Percentiles rank a stretch among this genome's conserved stretches.
phyloP scores from a whole-genome alignment of 2,329 filamentous ascomycete species.

The Elsinoe perseae region DNA sequence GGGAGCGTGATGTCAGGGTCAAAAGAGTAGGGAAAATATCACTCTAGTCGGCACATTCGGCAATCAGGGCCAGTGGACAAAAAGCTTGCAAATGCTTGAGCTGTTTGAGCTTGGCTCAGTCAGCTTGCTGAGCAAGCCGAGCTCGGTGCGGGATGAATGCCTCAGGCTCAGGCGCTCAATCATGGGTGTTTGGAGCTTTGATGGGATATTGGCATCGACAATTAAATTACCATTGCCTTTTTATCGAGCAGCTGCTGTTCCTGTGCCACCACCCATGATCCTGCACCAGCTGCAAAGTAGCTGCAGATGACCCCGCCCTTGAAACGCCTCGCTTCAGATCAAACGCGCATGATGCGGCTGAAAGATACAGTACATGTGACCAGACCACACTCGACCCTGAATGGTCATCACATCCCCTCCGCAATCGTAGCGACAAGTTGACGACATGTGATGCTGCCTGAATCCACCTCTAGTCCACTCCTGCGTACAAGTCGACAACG shows the following conservation, averaged over 20 bases:
- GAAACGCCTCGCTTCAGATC: neutral
- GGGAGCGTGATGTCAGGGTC: neutral
- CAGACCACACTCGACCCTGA: neutral
- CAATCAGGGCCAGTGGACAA: neutral
- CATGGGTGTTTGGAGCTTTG: too few species aligned
- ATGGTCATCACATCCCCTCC: neutral
- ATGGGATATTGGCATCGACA: too few species aligned
- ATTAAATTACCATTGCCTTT: neutral
- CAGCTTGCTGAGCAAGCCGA: too few species aligned
- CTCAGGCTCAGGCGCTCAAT: too few species aligned
- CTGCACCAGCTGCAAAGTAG: neutral
- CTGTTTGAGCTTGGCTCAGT: too few species aligned
- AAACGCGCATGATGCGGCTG: neutral
- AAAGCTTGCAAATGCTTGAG: neutral
- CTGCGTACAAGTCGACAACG: constrained; percentile 81
- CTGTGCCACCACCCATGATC: neutral
- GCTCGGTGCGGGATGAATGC: too few species aligned
- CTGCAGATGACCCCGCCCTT: neutral
- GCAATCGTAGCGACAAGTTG: neutral
- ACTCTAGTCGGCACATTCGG: neutral
- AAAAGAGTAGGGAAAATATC: neutral
- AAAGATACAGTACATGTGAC: neutral
- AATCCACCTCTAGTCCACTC: constrained; percentile 21
- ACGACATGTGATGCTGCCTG: neutral
- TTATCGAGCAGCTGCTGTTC: neutral